Percentiles rank a stretch among this genome's conserved stretches.
Conservation (phyloP, 345 rosid genomes). For the Fremontodendron californicum region DNA sequence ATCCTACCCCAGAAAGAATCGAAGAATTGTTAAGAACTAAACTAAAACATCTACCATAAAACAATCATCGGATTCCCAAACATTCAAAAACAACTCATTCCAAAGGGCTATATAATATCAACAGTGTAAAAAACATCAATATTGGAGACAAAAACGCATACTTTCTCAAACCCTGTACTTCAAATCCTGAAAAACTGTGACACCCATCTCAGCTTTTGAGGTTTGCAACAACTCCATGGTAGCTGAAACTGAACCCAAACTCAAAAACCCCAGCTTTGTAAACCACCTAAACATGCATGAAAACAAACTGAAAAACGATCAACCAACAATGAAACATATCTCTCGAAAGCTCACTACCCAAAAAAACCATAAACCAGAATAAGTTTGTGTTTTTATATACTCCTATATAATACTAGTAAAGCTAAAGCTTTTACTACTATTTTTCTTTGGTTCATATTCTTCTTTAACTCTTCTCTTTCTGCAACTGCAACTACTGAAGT, state of each 20-base stretch:
- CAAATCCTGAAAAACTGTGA: constrained; percentile 30
- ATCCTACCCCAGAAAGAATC: constrained; percentile 57
- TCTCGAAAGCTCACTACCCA: constrained; percentile 29
- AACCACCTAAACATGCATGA: constrained; percentile 20
- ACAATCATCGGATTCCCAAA: constrained; percentile 94
- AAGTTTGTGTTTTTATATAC: constrained; percentile 33
- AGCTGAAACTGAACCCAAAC: constrained; percentile 17
- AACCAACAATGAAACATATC: not conserved
- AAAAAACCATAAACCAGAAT: constrained; percentile 39
- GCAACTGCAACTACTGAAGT: constrained; percentile 28
- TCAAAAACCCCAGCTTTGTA: constrained; percentile 16
- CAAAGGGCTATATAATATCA: constrained; percentile 29
- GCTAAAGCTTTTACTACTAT: not conserved
- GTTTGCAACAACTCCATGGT: constrained; percentile 37
- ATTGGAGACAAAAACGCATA: constrained; percentile 32
- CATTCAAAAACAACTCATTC: constrained; percentile 46
- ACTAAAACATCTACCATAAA: constrained; percentile 51
- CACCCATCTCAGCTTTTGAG: constrained; percentile 45
- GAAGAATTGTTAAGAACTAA: constrained; percentile 53
- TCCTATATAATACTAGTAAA: not conserved
- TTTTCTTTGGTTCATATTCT: constrained; percentile 10
- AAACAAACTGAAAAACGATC: constrained; percentile 14
- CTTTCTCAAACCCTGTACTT: constrained; percentile 33
- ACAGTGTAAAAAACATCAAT: constrained; percentile 33
- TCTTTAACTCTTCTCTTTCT: constrained; percentile 14